Conservation (phyloP, 1,284 basidiomycete genomes). For the Rhodotorula sp. region DNA sequence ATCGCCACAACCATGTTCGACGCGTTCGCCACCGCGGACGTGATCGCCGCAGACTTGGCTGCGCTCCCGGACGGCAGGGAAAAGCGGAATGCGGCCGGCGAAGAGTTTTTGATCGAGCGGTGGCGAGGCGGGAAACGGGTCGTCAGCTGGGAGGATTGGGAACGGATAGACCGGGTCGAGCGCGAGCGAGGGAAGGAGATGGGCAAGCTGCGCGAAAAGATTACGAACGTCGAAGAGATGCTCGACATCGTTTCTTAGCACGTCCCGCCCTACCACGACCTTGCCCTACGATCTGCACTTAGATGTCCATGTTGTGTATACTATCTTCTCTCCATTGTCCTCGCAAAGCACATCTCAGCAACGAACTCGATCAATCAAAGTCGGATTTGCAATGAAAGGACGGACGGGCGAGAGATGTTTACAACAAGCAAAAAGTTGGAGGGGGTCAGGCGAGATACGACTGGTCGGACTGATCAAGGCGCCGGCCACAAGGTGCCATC, state of each 20-base stretch:
- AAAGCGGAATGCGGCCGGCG: background rate
- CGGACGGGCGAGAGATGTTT: background rate
- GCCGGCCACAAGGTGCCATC: slow-evolving; percentile 38
- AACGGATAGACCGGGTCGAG: slow-evolving; percentile 41
- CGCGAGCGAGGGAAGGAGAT: slow-evolving; percentile 32
- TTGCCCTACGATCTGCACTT: background rate
- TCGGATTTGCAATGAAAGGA: no score
- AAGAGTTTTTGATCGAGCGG: slow-evolving; percentile 13
- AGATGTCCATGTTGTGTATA: no score
- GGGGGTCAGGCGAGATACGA: background rate
- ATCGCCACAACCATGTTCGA: slow-evolving; percentile 92
- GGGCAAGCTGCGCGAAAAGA: slow-evolving; percentile 45
- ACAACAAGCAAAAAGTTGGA: background rate
- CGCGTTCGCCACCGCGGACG: slow-evolving; percentile 75
- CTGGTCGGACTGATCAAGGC: slow-evolving; percentile 1
- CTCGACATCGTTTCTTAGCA: slow-evolving; percentile 23
- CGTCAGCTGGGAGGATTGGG: slow-evolving; percentile 44
- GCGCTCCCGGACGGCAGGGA: background rate
- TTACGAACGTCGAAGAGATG: slow-evolving; percentile 42
- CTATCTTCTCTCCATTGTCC: no score
- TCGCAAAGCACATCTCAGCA: no score
- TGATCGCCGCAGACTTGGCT: slow-evolving; percentile 60
- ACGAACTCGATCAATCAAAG: no score
- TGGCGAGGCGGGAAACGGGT: slow-evolving; percentile 12
- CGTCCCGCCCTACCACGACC: no score